Conservation (phyloP, 2,329 filamentous ascomycete genomes). For the Cladosporium sp. region DNA sequence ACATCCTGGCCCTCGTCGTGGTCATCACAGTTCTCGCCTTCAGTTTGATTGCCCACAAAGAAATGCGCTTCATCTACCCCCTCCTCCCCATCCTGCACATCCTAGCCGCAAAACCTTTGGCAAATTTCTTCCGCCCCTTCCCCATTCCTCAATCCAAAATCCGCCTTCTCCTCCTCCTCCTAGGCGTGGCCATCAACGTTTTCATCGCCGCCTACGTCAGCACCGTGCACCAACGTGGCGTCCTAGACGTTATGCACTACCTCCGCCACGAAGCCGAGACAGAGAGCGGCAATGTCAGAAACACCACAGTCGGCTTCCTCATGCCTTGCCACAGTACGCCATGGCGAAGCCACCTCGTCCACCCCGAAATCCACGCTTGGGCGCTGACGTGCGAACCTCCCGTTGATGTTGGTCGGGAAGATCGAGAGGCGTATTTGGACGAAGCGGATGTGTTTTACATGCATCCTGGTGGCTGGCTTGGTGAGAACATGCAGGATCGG, state of each 20-base stretch:
- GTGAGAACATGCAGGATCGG: slow-evolving; percentile 34
- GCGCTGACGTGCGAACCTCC: slow-evolving; percentile 90
- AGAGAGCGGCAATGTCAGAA: slow-evolving; percentile 26
- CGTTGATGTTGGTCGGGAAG: slow-evolving; percentile 57
- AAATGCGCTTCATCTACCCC: slow-evolving; percentile 94
- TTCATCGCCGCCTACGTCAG: slow-evolving; percentile 69
- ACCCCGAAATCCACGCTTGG: slow-evolving; percentile 70
- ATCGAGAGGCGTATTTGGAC: slow-evolving; percentile 69
- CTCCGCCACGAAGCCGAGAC: slow-evolving; percentile 69
- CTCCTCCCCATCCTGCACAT: slow-evolving; percentile 82
- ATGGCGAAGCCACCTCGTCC: slow-evolving; percentile 82
- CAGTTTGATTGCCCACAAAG: slow-evolving; percentile 85
- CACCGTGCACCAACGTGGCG: slow-evolving; percentile 73
- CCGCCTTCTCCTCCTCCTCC: slow-evolving; percentile 49
- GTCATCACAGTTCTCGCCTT: slow-evolving; percentile 59
- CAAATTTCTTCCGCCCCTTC: slow-evolving; percentile 56
- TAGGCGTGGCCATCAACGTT: slow-evolving; percentile 61
- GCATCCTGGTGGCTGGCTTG: slow-evolving; percentile 47
- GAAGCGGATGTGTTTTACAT: slow-evolving; percentile 90
- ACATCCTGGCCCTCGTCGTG: slow-evolving; percentile 51
- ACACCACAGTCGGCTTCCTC: slow-evolving; percentile 66
- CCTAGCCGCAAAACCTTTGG: slow-evolving; percentile 64
- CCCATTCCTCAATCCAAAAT: slow-evolving; percentile 23
- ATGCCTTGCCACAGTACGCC: slow-evolving; percentile 96
- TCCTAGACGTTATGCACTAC: slow-evolving; percentile 67